These are phyloP conservation scores for Trifolium repens DNA, from an alignment of 306 rosid genomes.

Conservation along the genomic window DNA sequence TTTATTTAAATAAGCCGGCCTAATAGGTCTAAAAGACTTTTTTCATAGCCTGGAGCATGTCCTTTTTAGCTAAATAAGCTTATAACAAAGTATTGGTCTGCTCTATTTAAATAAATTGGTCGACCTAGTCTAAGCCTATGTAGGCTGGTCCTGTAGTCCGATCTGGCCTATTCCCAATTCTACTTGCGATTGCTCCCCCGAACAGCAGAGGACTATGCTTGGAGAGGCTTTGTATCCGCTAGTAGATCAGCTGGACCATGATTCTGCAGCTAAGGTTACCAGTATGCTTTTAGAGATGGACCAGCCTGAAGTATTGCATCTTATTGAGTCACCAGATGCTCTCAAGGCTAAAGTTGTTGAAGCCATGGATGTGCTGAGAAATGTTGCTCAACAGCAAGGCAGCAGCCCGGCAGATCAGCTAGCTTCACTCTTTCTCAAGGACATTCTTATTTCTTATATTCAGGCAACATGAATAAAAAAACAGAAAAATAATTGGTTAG, in stretches of 20 bases:
- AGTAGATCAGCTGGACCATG: conserved; percentile 72
- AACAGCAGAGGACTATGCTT: conserved; percentile 46
- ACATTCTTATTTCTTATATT: conserved; percentile 52
- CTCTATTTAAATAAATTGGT: too few relatives aligned
- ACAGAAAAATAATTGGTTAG: too few relatives aligned
- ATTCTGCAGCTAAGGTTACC: conserved; percentile 72
- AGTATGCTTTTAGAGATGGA: conserved; percentile 92
- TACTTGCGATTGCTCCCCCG: neutral
- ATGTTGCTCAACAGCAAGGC: conserved; percentile 67
- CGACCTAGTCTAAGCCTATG: too few relatives aligned
- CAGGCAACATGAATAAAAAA: conserved; percentile 1
- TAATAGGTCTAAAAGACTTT: too few relatives aligned
- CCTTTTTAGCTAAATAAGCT: too few relatives aligned
- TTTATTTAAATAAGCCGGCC: too few relatives aligned
- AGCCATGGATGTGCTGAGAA: conserved; percentile 74
- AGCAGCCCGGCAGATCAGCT: conserved; percentile 58
- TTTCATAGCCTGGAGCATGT: too few relatives aligned
- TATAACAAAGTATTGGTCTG: too few relatives aligned
- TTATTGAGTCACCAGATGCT: conserved; percentile 77
- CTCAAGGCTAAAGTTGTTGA: conserved; percentile 73
- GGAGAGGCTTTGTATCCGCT: conserved; percentile 76
- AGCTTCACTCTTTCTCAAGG: conserved; percentile 63
- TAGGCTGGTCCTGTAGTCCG: too few relatives aligned
- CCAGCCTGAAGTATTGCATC: conserved; percentile 78
- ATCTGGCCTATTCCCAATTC: too few relatives aligned